Conservation (phyloP, 305 asterid species). For the Nicotiana rustica region DNA sequence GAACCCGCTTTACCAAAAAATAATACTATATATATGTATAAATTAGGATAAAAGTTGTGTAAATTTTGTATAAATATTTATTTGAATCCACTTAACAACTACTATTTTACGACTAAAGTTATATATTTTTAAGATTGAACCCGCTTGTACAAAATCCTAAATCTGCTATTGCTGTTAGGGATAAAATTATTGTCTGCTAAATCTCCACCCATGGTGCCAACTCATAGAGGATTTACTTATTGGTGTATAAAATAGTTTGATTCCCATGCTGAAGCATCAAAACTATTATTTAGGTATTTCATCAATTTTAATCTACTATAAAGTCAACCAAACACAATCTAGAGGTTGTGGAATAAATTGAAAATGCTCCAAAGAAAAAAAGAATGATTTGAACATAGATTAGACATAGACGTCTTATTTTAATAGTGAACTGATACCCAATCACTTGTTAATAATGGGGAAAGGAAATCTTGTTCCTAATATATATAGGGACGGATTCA, state of each 20-base stretch:
- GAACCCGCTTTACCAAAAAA: too few relatives aligned
- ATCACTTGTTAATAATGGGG: not conserved
- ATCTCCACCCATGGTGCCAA: not conserved
- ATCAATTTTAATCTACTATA: not conserved
- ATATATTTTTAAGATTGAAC: too few relatives aligned
- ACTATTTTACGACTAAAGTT: too few relatives aligned
- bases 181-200: too few relatives aligned
- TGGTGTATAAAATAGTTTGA: slow-evolving; percentile 6
- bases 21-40: too few relatives aligned
- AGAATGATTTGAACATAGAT: not conserved
- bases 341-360: not conserved
- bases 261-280: not conserved
- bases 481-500: too few relatives aligned
- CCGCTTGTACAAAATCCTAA: too few relatives aligned
- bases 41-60: too few relatives aligned
- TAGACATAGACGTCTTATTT: not conserved
- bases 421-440: not conserved
- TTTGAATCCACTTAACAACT: too few relatives aligned
- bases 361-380: not conserved
- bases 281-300: not conserved
- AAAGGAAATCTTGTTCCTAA: not conserved
- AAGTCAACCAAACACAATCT: not conserved
- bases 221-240: not conserved
- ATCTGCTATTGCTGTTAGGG: not conserved
- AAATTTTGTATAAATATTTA: too few relatives aligned